Base-by-base conservation (phyloP, 768 basidiomycete genomes). In the Tylopilus rubrobrunneus region DNA sequence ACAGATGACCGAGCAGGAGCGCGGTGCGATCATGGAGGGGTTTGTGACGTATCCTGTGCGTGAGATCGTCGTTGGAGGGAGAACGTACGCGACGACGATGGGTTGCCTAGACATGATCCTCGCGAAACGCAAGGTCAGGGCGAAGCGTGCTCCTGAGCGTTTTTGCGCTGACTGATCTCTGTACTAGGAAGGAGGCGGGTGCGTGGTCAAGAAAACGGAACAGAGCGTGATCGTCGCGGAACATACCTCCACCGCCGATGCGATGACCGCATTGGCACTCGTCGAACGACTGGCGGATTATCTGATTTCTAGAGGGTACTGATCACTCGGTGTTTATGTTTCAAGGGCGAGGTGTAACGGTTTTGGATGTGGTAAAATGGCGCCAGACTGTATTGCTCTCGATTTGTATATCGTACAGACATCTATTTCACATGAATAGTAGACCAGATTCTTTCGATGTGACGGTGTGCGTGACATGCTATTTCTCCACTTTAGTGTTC, bases 31-130 rank as follows among this genome's bases (percentile, higher is more conserved):
- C 45, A 29, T 51, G 44, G 36, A 55, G 27, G 64, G 55, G 17
- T 68, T 67, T 9, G 59, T 51, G n/a, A 44, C 49, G 4, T 52
- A 44, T n/a, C 66, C 66, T 6, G 44, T 31, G 15, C 56, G 66
- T 5, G 59, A 66, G 64, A 58, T 68, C 10, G 12, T 42, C 17
- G 54, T 67, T 15, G 65, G 65, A 4, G 66, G 61, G 0, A 29
- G 65, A 4, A 36, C 27, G 39, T 67, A 67, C 21, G 19, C 54
- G 48, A 68, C 66, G 25, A 67, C 61, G 59, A 67, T 67, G 65
- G 59, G 66, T 0, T 66, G 61, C 21, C 47, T 67, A 12, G 63
- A 67, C 11, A 45, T 67, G 63, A 44, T 67, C 27, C 56, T 66
- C 31, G 64, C 63, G n/a, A 56, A 57, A 51, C 56, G 49, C 55